A percentile compares a stretch with the other conserved stretches of the same genome.
Evolutionary conservation across 2,329 filamentous ascomycete genomes (phyloP).

Genomic region (Harringtonia lauricola): DNA sequence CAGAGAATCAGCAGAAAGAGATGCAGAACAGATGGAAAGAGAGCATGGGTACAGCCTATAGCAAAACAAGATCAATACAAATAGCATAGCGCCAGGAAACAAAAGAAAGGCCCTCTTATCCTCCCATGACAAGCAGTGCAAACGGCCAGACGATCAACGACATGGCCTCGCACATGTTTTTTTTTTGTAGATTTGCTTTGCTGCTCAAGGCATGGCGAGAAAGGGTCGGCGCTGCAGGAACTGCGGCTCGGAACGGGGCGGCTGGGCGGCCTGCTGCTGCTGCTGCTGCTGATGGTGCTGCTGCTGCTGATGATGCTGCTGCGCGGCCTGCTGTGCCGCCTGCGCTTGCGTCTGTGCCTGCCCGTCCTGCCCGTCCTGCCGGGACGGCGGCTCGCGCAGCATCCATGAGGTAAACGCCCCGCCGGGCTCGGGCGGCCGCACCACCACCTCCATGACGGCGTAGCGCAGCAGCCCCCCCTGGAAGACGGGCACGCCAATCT

Average conservation of each 20-base stretch:
- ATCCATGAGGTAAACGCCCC: constrained; percentile 22
- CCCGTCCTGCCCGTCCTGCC: background rate
- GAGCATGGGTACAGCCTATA: too few relatives aligned
- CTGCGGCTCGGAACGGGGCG: background rate
- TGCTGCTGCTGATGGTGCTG: background rate
- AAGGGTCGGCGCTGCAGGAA: too few relatives aligned
- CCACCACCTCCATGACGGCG: constrained; percentile 33
- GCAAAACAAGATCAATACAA: too few relatives aligned
- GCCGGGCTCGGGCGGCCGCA: constrained; percentile 22
- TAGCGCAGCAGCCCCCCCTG: constrained; percentile 36
- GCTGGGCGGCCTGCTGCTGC: background rate
- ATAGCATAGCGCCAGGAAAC: too few relatives aligned
- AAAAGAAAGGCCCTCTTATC: too few relatives aligned
- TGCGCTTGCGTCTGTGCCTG: background rate
- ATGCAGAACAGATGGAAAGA: too few relatives aligned
- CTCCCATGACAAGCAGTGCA: too few relatives aligned
- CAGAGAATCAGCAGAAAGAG: too few relatives aligned
- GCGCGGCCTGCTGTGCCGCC: background rate
- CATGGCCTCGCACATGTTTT: too few relatives aligned
- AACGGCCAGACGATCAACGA: too few relatives aligned
- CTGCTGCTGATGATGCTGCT: background rate
- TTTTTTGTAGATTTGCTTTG: too few relatives aligned
- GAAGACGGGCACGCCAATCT: constrained; percentile 9
- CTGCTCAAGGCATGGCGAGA: too few relatives aligned
- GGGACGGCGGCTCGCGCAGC: constrained; percentile 17